Evolutionary conservation across 768 basidiomycete genomes (phyloP), one percentile per base, ranked within the genome.

Genomic region (Auriscalpium orientale): DNA sequence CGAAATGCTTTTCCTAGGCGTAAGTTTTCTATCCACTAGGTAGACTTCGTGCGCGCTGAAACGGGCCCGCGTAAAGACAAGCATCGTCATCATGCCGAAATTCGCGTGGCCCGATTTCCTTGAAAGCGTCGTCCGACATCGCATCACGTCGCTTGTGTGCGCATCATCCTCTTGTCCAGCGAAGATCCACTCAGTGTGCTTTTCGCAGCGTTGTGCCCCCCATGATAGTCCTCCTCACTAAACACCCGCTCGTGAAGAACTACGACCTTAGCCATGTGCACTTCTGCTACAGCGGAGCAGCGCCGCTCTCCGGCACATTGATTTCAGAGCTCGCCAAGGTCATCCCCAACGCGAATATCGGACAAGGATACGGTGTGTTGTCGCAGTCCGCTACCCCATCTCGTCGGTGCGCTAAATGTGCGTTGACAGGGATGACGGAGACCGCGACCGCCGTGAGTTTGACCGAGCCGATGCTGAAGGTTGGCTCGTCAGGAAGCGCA

Each of bases 381-480:
- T 38, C 15, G 4, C 40, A 18, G 13, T 43, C 15, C 37, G 4
- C 4, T 0, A 4, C 1, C 28, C 4, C 28, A 28, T 28, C 2
- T 50, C 6, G 8, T 8, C 34, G 1, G 34, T 20, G 34, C 13
- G 20, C 8, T 43, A 33, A 22, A 28, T 3, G 55, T 4, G 18
- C 28, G 10, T 37, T 44, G 16, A 28, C 45, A 87, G 86, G 87
- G 12, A 79, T 85, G 81, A 89, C 87, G 0, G 87, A 89, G 65
- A 77, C 81, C 1, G 74, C 74, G 51, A 82, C 83, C 0, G 73
- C 78, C 2, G 72, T 78, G 10, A 66, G 73, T 20, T 76, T 84
- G 73, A 80, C 77, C 68, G 67, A 79, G 18, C 68, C 76, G 5
- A 68, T 70, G 1, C 64, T 70, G 33, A 80, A 76, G 59, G 63